Evolutionary conservation across 2,329 filamentous ascomycete genomes (phyloP), one percentile per base, ranked within the genome.

Genomic region (Huntiella decipiens): DNA sequence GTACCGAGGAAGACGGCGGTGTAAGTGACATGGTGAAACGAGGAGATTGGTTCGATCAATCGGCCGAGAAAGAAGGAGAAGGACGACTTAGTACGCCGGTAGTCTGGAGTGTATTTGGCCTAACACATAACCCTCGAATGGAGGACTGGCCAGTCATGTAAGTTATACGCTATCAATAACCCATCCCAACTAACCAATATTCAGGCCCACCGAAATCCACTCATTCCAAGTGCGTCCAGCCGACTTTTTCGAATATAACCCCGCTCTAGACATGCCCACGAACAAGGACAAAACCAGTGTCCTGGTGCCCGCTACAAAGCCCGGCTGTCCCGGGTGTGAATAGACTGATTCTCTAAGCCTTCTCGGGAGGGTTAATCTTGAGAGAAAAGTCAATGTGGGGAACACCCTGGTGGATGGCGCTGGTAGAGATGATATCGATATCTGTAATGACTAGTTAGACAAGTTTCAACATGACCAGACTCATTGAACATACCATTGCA

Each of bases 381-480:
- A 98, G 69, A 4, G 87, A 95, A 60, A 95, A 96, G 61, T 98
- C 91, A 39, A 98, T 77, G 59, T 95, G 86, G 28, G 82, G 76
- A 3, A 92, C 85, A 2, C 91, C 88, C 65, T 98, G 91, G 57
- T 98, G 91, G 57, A 98, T 95, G 44, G 83, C 88, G 59, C 87
- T 95, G 38, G 88, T 95, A 38, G 87, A 95, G 54, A 96, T 78
- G 53, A 98, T 87, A 62, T 98, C 91, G 54, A 98, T 77, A 63
- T 96, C 86, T 71, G 63, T 19, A 37, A 12, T n/a, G 42, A 42
- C 16, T 6, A 53, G 54, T 57, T 44, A 58, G 51, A 39, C 43
- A 41, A 39, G 38, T 15, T 47, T 15, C 16, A 31, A 2, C 28
- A 28, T 7, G n/a, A 1, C 34, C 11, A 12, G 7, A 28, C 19